phyloP scores from a whole-genome alignment of 352 stramenopile genomes.

The Phytopythium helicoides region DNA sequence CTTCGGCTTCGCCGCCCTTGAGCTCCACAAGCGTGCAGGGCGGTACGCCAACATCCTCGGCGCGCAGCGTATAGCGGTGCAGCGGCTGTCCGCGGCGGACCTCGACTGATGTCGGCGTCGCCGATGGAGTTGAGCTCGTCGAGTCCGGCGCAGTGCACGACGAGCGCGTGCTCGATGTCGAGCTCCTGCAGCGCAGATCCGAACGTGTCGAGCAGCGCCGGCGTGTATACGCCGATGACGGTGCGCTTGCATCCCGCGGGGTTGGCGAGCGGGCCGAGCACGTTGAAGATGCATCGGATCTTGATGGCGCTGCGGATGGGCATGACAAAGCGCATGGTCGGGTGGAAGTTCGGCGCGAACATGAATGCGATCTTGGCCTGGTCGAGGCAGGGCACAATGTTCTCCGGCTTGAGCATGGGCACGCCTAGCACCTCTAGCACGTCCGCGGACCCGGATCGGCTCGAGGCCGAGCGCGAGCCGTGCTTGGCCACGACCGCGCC shows the following conservation, averaged over 20 bases:
- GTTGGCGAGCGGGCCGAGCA: slow-evolving; percentile 98
- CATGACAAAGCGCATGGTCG: slow-evolving; percentile 94
- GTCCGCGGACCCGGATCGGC: slow-evolving; percentile 93
- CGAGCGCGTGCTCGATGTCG: slow-evolving; percentile 96
- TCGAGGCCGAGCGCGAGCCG: slow-evolving; percentile 96
- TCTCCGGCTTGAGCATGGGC: slow-evolving; percentile 89
- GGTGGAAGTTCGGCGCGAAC: slow-evolving; percentile 97
- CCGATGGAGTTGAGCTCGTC: slow-evolving; percentile 98
- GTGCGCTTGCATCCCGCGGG: slow-evolving; percentile 92
- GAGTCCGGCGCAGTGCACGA: slow-evolving; percentile 98
- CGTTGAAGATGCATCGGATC: slow-evolving; percentile 98
- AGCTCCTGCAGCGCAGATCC: slow-evolving; percentile 85
- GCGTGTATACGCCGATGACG: slow-evolving; percentile 99
- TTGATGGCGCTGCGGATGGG: slow-evolving; percentile 95
- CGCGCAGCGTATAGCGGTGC: slow-evolving; percentile 39
- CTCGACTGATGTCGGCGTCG: slow-evolving; percentile 74
- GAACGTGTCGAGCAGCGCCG: slow-evolving; percentile 88
- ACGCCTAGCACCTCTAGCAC: slow-evolving; percentile 97
- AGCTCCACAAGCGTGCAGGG: slow-evolving; percentile 92
- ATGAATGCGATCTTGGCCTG: slow-evolving; percentile 96
- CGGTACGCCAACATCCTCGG: slow-evolving; percentile 87
- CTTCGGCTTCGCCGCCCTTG: slow-evolving; percentile 91
- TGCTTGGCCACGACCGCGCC: slow-evolving; percentile 96
- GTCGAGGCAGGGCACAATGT: slow-evolving; percentile 93
- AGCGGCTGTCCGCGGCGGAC: slow-evolving; percentile 49